These are phyloP conservation scores for Achlya hypogyna DNA, from an alignment of 352 stramenopile species.

Conservation along the genomic window DNA sequence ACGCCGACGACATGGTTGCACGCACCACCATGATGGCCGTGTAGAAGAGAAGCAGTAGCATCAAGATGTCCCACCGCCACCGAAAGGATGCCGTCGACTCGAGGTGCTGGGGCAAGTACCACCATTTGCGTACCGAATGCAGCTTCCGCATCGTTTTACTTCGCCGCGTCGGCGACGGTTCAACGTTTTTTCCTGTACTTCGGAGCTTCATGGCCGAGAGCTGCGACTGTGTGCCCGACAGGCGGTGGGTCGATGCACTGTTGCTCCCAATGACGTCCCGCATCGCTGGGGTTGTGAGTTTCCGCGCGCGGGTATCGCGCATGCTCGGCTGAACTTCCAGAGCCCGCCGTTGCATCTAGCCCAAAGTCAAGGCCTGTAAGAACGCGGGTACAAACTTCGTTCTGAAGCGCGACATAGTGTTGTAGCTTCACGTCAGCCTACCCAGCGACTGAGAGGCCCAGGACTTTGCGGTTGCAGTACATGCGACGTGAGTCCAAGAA, in stretches of 20 bases:
- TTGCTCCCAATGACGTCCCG: neutral
- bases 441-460: neutral
- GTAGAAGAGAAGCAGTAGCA: constrained; percentile 14
- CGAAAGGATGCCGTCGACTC: constrained; percentile 14
- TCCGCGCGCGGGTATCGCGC: neutral
- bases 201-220: neutral
- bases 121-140: neutral
- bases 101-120: neutral
- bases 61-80: constrained; percentile 16
- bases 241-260: no score
- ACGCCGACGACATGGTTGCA: neutral
- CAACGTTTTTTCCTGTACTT: neutral
- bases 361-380: neutral
- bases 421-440: neutral
- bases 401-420: neutral
- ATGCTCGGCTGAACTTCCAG: neutral
- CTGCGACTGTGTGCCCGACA: no score
- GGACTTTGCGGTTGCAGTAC: neutral
- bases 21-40: constrained; percentile 6
- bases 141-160: neutral
- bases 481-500: neutral
- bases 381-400: neutral
- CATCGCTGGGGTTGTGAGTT: neutral
- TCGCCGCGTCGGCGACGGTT: neutral
- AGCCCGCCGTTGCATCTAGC: neutral